Conservation (phyloP, 345 rosid species). For the Toxicodendron radicans region DNA sequence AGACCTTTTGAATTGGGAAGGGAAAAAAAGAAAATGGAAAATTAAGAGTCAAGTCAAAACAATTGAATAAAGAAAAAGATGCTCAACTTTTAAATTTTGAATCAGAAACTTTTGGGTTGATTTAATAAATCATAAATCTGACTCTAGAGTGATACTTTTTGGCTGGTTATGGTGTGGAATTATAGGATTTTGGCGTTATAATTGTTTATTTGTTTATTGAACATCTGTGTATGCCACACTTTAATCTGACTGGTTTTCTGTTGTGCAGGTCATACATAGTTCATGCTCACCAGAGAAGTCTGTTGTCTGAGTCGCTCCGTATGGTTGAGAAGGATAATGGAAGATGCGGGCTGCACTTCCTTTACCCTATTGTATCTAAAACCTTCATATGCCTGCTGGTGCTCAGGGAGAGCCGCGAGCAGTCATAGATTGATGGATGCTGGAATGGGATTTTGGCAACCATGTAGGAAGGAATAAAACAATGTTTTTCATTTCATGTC, state of each 20-base stretch:
- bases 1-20: background rate
- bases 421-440: slow-evolving; percentile 46
- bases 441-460: slow-evolving; percentile 45
- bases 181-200: too few species aligned
- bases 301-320: slow-evolving; percentile 48
- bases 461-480: slow-evolving; percentile 37
- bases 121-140: too few species aligned
- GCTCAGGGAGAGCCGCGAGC: slow-evolving; percentile 39
- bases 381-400: slow-evolving; percentile 28
- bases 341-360: slow-evolving; percentile 48
- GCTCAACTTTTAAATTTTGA: background rate
- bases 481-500: slow-evolving; percentile 7
- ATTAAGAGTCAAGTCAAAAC: background rate
- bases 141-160: background rate
- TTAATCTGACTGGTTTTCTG: background rate
- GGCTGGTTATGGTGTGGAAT: background rate
- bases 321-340: slow-evolving; percentile 49
- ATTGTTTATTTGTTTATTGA: background rate
- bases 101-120: background rate
- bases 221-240: background rate
- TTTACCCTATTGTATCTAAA: slow-evolving; percentile 34
- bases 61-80: background rate
- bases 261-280: slow-evolving; percentile 73
- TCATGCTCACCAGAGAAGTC: slow-evolving; percentile 66
- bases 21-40: background rate